Evolutionary conservation across 495 filamentous ascomycete species (phyloP).

Genomic region (Penicillium desertorum): DNA sequence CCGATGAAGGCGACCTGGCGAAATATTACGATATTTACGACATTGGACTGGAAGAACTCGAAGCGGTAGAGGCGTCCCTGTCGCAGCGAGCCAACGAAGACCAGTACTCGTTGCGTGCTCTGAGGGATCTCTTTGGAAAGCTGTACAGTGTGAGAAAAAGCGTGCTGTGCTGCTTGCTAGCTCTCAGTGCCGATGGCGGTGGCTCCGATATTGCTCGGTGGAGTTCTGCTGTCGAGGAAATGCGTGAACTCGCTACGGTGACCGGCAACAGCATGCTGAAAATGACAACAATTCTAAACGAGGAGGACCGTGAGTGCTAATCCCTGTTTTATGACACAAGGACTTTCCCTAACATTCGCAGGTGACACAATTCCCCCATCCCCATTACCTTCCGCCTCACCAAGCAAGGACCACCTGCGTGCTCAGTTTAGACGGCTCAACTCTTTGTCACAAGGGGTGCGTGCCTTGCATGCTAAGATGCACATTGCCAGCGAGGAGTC

Average conservation of each 20-base stretch:
- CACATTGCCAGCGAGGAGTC: constrained; percentile 90
- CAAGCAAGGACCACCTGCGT: constrained; percentile 75
- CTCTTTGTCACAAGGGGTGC: constrained; percentile 84
- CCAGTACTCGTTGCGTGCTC: constrained; percentile 70
- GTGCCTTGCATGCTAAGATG: constrained; percentile 91
- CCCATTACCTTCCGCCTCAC: constrained; percentile 67
- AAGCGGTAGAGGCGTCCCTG: constrained; percentile 61
- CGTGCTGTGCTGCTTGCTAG: constrained; percentile 80
- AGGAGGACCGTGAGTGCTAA: constrained; percentile 72
- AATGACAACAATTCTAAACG: constrained; percentile 69
- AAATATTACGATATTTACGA: constrained; percentile 94
- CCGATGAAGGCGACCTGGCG: constrained; percentile 75
- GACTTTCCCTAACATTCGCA: constrained; percentile 30
- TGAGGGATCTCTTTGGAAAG: constrained; percentile 77
- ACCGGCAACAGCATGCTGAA: constrained; percentile 53
- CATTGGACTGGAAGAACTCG: constrained; percentile 73
- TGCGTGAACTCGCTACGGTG: constrained; percentile 59
- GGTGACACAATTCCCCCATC: constrained; percentile 58
- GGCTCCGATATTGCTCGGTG: constrained; percentile 77
- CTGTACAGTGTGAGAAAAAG: constrained; percentile 79
- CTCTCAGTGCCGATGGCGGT: constrained; percentile 81
- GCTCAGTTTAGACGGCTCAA: constrained; percentile 82
- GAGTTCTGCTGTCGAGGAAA: constrained; percentile 73
- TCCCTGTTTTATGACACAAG: constrained; percentile 5
- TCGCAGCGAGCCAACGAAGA: constrained; percentile 66